phyloP scores from a whole-genome alignment of 768 basidiomycete genomes.

The Kondoa subrosea region DNA sequence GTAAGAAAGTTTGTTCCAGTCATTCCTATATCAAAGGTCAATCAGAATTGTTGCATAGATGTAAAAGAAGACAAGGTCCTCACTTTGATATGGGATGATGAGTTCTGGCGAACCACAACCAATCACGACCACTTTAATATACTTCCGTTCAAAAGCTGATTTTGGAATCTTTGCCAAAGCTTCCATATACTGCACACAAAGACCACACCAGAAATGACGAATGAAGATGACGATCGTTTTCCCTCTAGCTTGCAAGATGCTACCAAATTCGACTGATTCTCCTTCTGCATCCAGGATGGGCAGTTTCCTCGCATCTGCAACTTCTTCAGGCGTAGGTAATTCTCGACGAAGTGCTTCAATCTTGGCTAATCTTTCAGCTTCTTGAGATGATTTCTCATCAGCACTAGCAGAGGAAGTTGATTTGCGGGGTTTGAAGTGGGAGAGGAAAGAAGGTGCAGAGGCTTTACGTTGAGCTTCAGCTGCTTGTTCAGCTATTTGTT shows the following conservation, averaged over 20 bases:
- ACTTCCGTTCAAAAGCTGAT: background rate
- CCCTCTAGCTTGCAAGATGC: background rate
- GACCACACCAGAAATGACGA: background rate
- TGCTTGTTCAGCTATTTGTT: background rate
- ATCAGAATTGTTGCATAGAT: no score
- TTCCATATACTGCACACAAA: conserved; percentile 1
- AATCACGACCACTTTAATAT: background rate
- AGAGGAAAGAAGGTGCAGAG: background rate
- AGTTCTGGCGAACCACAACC: conserved; percentile 7
- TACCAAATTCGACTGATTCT: background rate
- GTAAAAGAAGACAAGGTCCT: no score
- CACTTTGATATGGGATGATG: conserved; percentile 1
- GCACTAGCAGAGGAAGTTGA: background rate
- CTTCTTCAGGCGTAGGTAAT: background rate
- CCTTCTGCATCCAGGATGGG: background rate
- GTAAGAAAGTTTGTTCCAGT: background rate
- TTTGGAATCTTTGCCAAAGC: background rate
- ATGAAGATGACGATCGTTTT: conserved; percentile 8
- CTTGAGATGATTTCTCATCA: background rate
- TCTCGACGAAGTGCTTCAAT: background rate
- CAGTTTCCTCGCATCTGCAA: background rate
- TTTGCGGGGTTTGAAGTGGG: background rate
- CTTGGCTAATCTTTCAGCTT: background rate
- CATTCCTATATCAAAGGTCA: no score
- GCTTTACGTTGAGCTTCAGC: background rate